Evolutionary conservation across 768 basidiomycete species (phyloP), one percentile per base, ranked within the genome.

Genomic region (Lentinula detonsa): DNA sequence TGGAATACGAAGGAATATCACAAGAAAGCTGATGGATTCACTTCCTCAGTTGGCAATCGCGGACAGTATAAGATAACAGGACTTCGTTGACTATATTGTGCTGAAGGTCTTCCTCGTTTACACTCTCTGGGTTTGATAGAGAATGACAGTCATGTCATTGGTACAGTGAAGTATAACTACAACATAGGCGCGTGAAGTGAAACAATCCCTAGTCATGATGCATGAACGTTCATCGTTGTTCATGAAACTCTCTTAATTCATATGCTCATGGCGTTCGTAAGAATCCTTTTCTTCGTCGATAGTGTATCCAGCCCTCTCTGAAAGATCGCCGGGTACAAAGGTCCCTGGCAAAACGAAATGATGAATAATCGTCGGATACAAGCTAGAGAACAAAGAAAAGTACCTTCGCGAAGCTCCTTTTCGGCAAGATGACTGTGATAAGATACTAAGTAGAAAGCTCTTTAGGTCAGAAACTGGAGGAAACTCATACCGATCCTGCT

Each of bases 381-480:
- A 50, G 21, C 18, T 50, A 57, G 15, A 54, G 40, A 10, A 48
- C 39, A 56, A 33, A 48, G 43, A 21, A 53, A n/a, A 10, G 5
- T 49, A 75, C 78, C 77, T 70, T 74, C 61, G 3, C 75, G 72
- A 10, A 78, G 73, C 48, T 78, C 74, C 31, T 73, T 60, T 63
- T 78, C 77, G 4, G 73, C 75, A 4, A 56, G 55, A 13, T 21
- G 23, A 40, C 55, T 56, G 28, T 9, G 23, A 23, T 9, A 5
- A 46, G 15, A 46, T 23, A 23, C 23, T 46, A n/a, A 6, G 43
- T 45, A 5, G 13, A 18, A 37, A 21, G 15, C 35, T 55, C 18
- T 37, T 15, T 4, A 23, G 13, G 28, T 6, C 0, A 56, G 53
- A 31, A 23, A n/a, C 40, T 11, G 18, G 16, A 56, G 28, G 7